A percentile compares a stretch with the other conserved stretches of the same genome.
Conservation (phyloP, 306 rosid species). For the Adenanthera pavonina region DNA sequence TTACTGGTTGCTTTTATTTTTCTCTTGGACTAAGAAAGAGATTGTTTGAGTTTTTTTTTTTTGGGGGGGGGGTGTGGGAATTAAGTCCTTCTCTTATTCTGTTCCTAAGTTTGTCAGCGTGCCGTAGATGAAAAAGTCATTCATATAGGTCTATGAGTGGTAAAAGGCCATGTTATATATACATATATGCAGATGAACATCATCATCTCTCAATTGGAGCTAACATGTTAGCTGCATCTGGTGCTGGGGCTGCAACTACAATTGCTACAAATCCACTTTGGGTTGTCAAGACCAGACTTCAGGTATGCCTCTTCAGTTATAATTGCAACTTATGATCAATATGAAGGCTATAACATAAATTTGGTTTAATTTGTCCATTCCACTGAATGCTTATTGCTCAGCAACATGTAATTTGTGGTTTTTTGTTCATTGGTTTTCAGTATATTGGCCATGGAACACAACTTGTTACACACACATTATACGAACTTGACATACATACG, state of each 20-base stretch:
- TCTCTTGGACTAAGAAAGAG: background rate
- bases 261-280: slow-evolving; percentile 87
- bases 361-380: background rate
- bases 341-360: slow-evolving; percentile 8
- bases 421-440: background rate
- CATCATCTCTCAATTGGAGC: slow-evolving; percentile 83
- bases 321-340: slow-evolving; percentile 18
- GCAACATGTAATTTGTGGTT: background rate
- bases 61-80: background rate
- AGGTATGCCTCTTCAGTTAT: slow-evolving; percentile 58
- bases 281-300: slow-evolving; percentile 95
- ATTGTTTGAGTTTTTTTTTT: background rate
- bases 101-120: slow-evolving; percentile 15
- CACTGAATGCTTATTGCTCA: background rate
- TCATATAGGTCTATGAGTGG: slow-evolving; percentile 13
- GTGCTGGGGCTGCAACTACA: slow-evolving; percentile 91
- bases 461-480: background rate
- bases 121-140: slow-evolving; percentile 24
- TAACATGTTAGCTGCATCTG: slow-evolving; percentile 83
- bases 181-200: slow-evolving; percentile 56
- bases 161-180: slow-evolving; percentile 42
- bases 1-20: background rate
- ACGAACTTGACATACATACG: no score
- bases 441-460: background rate
- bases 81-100: background rate